Percentiles rank a stretch among this genome's conserved stretches.
phyloP scores from a whole-genome alignment of 176 grass and related monocot species.

The Hordeum marinum region DNA sequence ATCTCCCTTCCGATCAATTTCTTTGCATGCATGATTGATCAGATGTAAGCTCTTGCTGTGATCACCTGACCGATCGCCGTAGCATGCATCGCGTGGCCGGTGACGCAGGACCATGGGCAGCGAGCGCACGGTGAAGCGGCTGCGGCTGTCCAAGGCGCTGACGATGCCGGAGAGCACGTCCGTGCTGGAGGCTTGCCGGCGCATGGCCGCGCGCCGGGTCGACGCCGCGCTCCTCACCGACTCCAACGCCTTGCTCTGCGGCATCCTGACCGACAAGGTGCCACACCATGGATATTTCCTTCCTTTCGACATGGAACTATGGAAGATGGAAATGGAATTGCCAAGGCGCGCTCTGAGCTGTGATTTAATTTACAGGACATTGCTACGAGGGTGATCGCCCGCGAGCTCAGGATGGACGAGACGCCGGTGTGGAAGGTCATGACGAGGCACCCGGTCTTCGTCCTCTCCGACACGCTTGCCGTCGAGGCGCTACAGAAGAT shows the following conservation, averaged over 20 bases:
- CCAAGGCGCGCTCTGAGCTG: background rate
- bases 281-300: too few species aligned
- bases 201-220: conserved; percentile 59
- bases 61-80: too few species aligned
- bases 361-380: conserved; percentile 34
- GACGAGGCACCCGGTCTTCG: conserved; percentile 66
- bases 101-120: conserved; percentile 45
- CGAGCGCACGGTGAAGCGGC: conserved; percentile 70
- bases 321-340: background rate
- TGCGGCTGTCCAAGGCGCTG: conserved; percentile 62
- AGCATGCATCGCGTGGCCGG: background rate
- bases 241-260: conserved; percentile 71
- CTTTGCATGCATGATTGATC: background rate
- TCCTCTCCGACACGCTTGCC: conserved; percentile 64
- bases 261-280: conserved; percentile 82
- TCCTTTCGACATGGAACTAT: background rate
- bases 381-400: conserved; percentile 44
- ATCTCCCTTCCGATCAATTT: background rate
- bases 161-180: conserved; percentile 77
- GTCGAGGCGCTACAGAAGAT: conserved; percentile 77
- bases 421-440: conserved; percentile 72
- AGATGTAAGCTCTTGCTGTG: too few species aligned
- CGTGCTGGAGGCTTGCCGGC: conserved; percentile 61
- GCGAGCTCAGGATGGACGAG: conserved; percentile 54
- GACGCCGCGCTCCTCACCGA: conserved; percentile 75